Evolutionary conservation across 2,329 filamentous ascomycete species (phyloP).

Genomic region (Fusarium abutilonis): DNA sequence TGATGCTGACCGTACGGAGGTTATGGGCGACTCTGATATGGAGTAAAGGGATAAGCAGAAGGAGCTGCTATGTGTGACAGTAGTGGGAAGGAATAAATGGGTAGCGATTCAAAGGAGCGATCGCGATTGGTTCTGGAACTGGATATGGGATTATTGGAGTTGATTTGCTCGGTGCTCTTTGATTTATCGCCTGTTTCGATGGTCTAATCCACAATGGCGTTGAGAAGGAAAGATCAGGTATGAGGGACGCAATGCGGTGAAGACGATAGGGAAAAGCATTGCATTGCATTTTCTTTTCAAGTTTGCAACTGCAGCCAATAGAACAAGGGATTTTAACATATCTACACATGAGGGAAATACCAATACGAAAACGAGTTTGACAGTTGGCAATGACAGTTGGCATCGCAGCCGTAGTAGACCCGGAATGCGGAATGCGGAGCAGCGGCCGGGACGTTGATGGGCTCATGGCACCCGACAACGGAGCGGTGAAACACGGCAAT

Average conservation of each 20-base stretch:
- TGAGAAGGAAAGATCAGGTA: constrained; percentile 15
- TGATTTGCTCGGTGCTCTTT: constrained; percentile 16
- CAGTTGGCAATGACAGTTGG: constrained; percentile 9
- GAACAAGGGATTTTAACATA: constrained; percentile 12
- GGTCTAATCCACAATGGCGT: constrained; percentile 30
- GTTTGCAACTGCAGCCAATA: constrained; percentile 19
- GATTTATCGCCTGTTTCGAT: constrained; percentile 10
- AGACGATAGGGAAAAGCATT: constrained; percentile 15
- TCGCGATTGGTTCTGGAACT: background rate
- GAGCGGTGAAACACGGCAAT: constrained; percentile 46
- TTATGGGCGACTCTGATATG: constrained; percentile 51
- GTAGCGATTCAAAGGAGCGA: constrained; percentile 29
- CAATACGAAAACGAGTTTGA: constrained; percentile 42
- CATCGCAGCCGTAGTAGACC: background rate
- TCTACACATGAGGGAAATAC: constrained; percentile 13
- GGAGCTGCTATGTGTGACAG: constrained; percentile 17
- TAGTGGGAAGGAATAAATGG: constrained; percentile 23
- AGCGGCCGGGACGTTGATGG: constrained; percentile 18
- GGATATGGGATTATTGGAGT: constrained; percentile 29
- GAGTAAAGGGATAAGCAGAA: constrained; percentile 33
- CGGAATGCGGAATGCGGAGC: constrained; percentile 24
- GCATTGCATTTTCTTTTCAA: background rate
- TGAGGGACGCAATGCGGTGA: constrained; percentile 16
- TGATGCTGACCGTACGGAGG: constrained; percentile 53
- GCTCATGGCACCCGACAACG: constrained; percentile 33